Base-by-base conservation (phyloP, 257 asterid species). In the Jacaranda mimosifolia region DNA sequence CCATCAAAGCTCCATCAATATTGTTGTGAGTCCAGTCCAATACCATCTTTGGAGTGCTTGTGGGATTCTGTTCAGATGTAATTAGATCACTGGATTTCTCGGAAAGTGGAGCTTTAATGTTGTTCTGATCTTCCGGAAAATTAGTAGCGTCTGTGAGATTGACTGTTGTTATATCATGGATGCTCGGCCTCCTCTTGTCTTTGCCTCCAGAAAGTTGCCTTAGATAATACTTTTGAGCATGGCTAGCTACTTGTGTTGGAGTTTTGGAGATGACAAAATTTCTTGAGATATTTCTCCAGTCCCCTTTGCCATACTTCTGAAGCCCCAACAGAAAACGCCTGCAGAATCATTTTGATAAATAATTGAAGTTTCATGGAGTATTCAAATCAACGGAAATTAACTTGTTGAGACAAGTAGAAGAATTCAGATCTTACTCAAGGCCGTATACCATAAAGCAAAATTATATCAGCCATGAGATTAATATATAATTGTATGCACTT, bases 171-270 rank as follows among this genome's bases (percentile, higher is more conserved):
- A 91, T 91, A 76, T 93, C 98, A 62, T 93, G 98, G 69, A 93
- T 93, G 88, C 97, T 91, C 11, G 98, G 97, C 73, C 97, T 73
- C 74, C 90, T 83, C 87, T 90, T 93, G 83, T 91, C 98, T 73
- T 91, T 93, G 53, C 89, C 94, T 5, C 91, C 94, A 5, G 96
- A 87, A 63, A 84, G 80, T 67, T 93, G 98, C 79, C 98, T 84
- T 8, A 91, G 83, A 21, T 86, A 93, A 79, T 90, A 93, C 75
- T 93, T 93, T 70, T 93, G 98, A 36, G 98, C 98, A 77, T 93
- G 98, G 82, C 98, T 93, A 0, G 98, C 98, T 7, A 93, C 98
- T 79, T 93, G 98, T 6, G 96, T 89, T 15, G 98, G 98, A 3
- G 93, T 89, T 80, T 93, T 93, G 13, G 98, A 73, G 59, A 83